Evolutionary conservation across 495 filamentous ascomycete genomes (phyloP).

Genomic region (Podospora pseudocomata): DNA sequence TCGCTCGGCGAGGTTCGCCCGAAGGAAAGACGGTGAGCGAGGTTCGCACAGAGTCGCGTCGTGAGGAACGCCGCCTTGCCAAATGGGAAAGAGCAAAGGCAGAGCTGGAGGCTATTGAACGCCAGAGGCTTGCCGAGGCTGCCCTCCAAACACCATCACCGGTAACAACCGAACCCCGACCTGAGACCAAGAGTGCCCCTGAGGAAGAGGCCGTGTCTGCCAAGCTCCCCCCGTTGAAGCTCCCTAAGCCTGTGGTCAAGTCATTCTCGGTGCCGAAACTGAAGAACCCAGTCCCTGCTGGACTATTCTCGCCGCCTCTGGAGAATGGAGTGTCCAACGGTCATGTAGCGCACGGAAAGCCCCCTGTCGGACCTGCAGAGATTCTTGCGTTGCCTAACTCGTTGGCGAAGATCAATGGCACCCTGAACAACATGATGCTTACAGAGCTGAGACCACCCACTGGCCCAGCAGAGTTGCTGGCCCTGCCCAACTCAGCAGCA

Average conservation of each 20-base stretch:
- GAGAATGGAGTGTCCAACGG: neutral
- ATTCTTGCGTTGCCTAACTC: conserved; percentile 34
- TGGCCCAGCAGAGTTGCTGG: conserved; percentile 30
- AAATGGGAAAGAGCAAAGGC: conserved; percentile 87
- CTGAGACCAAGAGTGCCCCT: neutral
- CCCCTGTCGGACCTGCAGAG: conserved; percentile 31
- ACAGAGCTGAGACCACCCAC: conserved; percentile 21
- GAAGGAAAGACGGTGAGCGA: conserved; percentile 59
- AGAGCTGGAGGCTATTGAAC: conserved; percentile 74
- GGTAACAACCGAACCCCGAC: neutral
- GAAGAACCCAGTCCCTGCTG: neutral
- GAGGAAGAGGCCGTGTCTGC: neutral
- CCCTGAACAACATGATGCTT: neutral
- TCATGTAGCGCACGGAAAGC: neutral
- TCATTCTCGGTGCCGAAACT: neutral
- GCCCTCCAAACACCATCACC: conserved; percentile 5
- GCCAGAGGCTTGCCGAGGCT: conserved; percentile 62
- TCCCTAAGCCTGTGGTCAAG: conserved; percentile 8
- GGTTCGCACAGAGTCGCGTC: conserved; percentile 68
- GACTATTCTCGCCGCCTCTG: neutral
- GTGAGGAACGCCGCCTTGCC: conserved; percentile 74
- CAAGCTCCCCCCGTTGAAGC: neutral
- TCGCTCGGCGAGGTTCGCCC: conserved; percentile 60
- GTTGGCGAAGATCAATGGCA: neutral
- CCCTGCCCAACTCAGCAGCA: conserved; percentile 31